phyloP scores from a whole-genome alignment of 768 basidiomycete species.

The Crepidotus variabilis region DNA sequence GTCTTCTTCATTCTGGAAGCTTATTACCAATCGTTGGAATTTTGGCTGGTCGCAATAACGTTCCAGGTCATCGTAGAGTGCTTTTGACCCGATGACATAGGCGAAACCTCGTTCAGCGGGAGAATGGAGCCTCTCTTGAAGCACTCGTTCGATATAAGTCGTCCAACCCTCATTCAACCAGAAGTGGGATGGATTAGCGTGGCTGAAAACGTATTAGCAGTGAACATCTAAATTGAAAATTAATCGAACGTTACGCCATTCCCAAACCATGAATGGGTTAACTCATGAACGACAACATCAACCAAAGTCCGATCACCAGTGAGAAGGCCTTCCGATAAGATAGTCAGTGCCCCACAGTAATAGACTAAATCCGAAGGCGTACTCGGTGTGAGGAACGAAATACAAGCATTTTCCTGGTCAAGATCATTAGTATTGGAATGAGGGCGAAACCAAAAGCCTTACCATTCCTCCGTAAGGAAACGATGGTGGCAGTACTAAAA shows the following conservation, averaged over 20 bases:
- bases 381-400: constrained; percentile 90
- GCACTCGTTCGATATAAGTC: constrained; percentile 84
- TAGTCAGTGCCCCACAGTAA: neutral
- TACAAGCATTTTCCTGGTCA: constrained; percentile 79
- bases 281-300: constrained; percentile 86
- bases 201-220: constrained; percentile 27
- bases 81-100: constrained; percentile 72
- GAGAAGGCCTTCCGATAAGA: constrained; percentile 53
- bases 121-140: constrained; percentile 66
- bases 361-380: constrained; percentile 13
- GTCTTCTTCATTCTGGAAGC: constrained; percentile 70
- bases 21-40: constrained; percentile 78
- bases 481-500: constrained; percentile 84
- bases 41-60: constrained; percentile 56
- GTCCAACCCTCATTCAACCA: constrained; percentile 96
- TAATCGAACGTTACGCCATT: constrained; percentile 69
- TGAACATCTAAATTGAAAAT: too few species aligned
- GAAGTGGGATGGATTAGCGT: constrained; percentile 74
- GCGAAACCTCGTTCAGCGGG: constrained; percentile 78
- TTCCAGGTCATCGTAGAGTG: constrained; percentile 66
- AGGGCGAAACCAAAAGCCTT: constrained; percentile 14
- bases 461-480: constrained; percentile 95
- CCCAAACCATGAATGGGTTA: constrained; percentile 90
- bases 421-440: neutral
- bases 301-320: constrained; percentile 85